Evolutionary conservation across 2,329 filamentous ascomycete genomes (phyloP).

Genomic region (Aspergillus terreus): DNA sequence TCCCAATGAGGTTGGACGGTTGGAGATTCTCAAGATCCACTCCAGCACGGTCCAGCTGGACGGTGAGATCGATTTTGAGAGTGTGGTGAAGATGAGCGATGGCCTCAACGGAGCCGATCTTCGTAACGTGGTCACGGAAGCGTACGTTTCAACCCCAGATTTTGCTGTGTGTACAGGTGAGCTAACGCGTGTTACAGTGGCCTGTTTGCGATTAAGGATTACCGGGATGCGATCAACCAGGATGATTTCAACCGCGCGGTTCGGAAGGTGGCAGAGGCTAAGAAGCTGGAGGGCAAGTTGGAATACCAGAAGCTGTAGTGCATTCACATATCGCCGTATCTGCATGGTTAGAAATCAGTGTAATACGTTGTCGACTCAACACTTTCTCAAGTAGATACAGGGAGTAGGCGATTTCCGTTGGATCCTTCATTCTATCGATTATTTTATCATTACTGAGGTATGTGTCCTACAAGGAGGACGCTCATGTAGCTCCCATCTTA

Average conservation of each 20-base stretch:
- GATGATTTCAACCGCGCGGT: slow-evolving; percentile 99
- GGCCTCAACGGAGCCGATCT: slow-evolving; percentile 96
- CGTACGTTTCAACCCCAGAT: slow-evolving; percentile 63
- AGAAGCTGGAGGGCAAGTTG: slow-evolving; percentile 97
- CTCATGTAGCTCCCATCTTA: too few species aligned
- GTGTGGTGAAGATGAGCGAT: slow-evolving; percentile 99
- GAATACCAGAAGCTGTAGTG: slow-evolving; percentile 91
- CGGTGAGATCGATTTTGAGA: slow-evolving; percentile 97
- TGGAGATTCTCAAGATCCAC: slow-evolving; percentile 99
- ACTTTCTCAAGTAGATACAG: background rate
- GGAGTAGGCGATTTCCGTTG: too few species aligned
- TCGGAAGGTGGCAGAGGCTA: slow-evolving; percentile 91
- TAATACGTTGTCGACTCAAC: background rate
- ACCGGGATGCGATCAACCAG: slow-evolving; percentile 91
- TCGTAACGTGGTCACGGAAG: slow-evolving; percentile 96
- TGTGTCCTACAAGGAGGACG: too few species aligned
- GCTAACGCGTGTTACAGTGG: slow-evolving; percentile 55
- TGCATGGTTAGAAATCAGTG: slow-evolving; percentile 3
- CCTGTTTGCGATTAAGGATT: slow-evolving; percentile 97
- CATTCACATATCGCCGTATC: background rate
- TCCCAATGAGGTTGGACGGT: slow-evolving; percentile 90
- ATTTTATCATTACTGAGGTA: too few species aligned
- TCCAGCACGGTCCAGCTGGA: slow-evolving; percentile 80
- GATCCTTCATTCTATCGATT: too few species aligned
- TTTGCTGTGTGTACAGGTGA: background rate